Percentiles rank a stretch among this genome's conserved stretches.
Conservation (phyloP, 2,329 filamentous ascomycete genomes). For the Colletotrichum magnum region DNA sequence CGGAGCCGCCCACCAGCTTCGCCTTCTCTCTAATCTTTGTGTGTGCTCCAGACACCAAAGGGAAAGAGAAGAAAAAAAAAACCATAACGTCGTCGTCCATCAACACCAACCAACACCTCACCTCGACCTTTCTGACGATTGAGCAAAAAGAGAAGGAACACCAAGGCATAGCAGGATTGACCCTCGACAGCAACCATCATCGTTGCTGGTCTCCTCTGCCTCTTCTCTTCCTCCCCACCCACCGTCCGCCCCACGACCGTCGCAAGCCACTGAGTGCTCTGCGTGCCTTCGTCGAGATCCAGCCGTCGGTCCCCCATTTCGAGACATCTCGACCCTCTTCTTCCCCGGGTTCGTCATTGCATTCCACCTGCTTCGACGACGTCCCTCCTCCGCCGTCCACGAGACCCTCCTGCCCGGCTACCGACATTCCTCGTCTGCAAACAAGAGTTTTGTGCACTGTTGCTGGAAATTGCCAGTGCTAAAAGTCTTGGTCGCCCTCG, state of each 20-base stretch:
- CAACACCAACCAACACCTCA: constrained; percentile 1
- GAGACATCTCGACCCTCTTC: constrained; percentile 25
- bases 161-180: constrained; percentile 36
- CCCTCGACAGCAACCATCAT: constrained; percentile 13
- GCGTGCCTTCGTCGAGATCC: too few relatives aligned
- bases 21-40: constrained; percentile 35
- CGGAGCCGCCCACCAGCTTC: constrained; percentile 33
- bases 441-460: constrained; percentile 37
- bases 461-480: constrained; percentile 44
- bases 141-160: constrained; percentile 22
- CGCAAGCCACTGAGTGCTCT: constrained; percentile 32
- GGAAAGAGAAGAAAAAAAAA: constrained; percentile 10
- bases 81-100: constrained; percentile 11
- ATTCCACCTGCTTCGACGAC: constrained; percentile 38
- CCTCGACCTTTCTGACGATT: constrained; percentile 11
- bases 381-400: constrained; percentile 26
- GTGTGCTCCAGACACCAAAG: constrained; percentile 41
- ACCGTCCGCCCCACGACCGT: constrained; percentile 25
- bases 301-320: constrained; percentile 14
- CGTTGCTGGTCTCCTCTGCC: constrained; percentile 33
- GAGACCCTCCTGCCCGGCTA: constrained; percentile 39
- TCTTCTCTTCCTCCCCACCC: neutral
- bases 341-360: constrained; percentile 32
- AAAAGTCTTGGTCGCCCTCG: constrained; percentile 35
- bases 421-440: constrained; percentile 37